Evolutionary conservation across 257 asterid genomes (phyloP).

Genomic region (Solanum rostratum): DNA sequence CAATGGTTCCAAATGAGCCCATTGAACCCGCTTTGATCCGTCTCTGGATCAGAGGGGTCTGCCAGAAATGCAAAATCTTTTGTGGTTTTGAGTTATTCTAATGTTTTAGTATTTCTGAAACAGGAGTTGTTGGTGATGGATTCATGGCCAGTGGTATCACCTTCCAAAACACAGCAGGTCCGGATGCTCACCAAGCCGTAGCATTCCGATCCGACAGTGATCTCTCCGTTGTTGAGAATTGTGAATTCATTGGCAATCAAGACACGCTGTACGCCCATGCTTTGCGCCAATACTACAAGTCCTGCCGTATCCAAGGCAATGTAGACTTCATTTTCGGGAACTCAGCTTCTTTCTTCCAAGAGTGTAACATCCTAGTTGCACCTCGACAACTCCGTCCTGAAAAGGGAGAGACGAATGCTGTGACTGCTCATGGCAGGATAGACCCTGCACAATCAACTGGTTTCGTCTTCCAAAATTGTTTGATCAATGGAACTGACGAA

Average conservation of each 20-base stretch:
- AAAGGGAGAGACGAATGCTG: conserved; percentile 17
- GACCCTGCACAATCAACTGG: conserved; percentile 20
- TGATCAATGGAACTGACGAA: conserved; percentile 12
- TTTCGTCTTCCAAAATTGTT: conserved; percentile 12
- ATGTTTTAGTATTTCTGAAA: background rate
- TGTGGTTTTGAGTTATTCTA: background rate
- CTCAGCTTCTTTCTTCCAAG: conserved; percentile 18
- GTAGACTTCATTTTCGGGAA: conserved; percentile 25
- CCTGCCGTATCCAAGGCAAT: conserved; percentile 21
- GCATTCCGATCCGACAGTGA: conserved; percentile 25
- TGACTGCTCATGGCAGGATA: conserved; percentile 21
- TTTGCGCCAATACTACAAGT: conserved; percentile 21
- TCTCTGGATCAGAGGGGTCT: background rate
- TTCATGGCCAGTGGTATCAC: conserved; percentile 22
- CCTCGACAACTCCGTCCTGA: conserved; percentile 13
- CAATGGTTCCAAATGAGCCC: background rate
- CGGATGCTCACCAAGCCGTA: conserved; percentile 22
- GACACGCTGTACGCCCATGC: conserved; percentile 21
- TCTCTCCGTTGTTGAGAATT: conserved; percentile 9
- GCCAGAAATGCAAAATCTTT: background rate
- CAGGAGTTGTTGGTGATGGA: conserved; percentile 25
- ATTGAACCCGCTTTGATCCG: background rate
- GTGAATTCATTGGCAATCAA: conserved; percentile 22
- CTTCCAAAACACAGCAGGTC: conserved; percentile 19
- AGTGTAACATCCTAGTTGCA: conserved; percentile 9